Conservation (phyloP, 2,329 filamentous ascomycete genomes). For the Alternaria ventricosa region DNA sequence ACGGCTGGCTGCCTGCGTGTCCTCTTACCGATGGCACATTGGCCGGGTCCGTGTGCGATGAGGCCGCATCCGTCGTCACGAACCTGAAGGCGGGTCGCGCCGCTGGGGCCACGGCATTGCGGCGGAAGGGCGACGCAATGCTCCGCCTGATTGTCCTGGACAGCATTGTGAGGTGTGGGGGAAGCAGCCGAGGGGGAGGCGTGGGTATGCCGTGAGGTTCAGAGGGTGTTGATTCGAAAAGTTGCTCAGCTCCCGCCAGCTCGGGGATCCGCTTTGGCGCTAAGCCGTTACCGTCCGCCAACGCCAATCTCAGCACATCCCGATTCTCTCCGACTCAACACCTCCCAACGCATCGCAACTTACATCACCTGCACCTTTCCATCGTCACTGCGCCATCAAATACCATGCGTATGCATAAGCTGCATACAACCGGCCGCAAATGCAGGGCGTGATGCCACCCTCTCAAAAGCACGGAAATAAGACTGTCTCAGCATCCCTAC, state of each 20-base stretch:
- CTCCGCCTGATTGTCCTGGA: constrained; percentile 50
- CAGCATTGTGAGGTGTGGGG: constrained; percentile 44
- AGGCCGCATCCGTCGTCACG: constrained; percentile 95
- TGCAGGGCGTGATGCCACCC: neutral
- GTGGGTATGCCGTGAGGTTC: constrained; percentile 15
- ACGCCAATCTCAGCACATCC: constrained; percentile 14
- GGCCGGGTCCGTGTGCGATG: constrained; percentile 83
- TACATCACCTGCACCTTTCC: neutral
- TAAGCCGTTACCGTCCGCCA: constrained; percentile 16
- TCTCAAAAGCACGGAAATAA: neutral
- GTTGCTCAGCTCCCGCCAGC: constrained; percentile 26
- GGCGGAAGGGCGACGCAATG: constrained; percentile 49
- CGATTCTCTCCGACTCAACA: constrained; percentile 17
- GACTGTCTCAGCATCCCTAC: neutral
- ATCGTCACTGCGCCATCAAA: neutral
- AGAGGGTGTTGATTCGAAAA: constrained; percentile 28
- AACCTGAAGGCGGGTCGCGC: constrained; percentile 60
- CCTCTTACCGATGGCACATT: constrained; percentile 69
- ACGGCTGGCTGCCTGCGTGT: constrained; percentile 3
- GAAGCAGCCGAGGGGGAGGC: constrained; percentile 25
- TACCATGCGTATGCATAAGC: neutral
- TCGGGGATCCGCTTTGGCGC: constrained; percentile 25
- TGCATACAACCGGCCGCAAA: neutral
- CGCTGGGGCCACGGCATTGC: constrained; percentile 45
- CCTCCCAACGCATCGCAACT: neutral